A percentile compares a stretch with the other conserved stretches of the same genome.
Evolutionary conservation across 805 yeast genomes (phyloP).

Genomic region (Kodamaea laetipori): DNA sequence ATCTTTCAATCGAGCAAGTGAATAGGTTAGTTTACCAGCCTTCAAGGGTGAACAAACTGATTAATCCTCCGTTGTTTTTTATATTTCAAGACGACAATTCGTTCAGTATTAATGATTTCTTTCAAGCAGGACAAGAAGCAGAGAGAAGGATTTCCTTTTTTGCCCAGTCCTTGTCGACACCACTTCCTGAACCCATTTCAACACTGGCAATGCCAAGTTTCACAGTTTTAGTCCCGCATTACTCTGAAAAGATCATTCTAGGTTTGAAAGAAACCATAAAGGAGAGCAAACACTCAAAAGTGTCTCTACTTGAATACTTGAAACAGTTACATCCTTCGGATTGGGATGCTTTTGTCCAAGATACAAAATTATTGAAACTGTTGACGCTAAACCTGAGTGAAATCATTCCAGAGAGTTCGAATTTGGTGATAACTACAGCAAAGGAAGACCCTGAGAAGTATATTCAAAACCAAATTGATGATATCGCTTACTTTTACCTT

Average conservation of each 20-base stretch:
- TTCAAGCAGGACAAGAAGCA: slow-evolving; percentile 50
- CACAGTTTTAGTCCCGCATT: slow-evolving; percentile 55
- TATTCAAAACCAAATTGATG: slow-evolving; percentile 34
- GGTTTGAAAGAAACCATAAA: slow-evolving; percentile 48
- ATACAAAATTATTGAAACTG: slow-evolving; percentile 53
- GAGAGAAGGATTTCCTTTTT: slow-evolving; percentile 54
- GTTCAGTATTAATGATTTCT: slow-evolving; percentile 37
- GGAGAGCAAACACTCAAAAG: slow-evolving; percentile 46
- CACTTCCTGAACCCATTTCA: slow-evolving; percentile 51
- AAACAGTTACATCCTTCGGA: slow-evolving; percentile 71
- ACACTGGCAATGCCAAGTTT: slow-evolving; percentile 51
- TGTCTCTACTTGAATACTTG: slow-evolving; percentile 74
- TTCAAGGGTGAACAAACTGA: slow-evolving; percentile 8
- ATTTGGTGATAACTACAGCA: background rate
- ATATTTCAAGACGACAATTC: slow-evolving; percentile 49
- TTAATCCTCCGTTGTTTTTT: slow-evolving; percentile 48
- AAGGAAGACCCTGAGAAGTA: slow-evolving; percentile 6
- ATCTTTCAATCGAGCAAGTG: slow-evolving; percentile 45
- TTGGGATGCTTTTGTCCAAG: slow-evolving; percentile 80
- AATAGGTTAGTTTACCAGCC: slow-evolving; percentile 30
- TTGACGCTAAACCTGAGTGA: background rate
- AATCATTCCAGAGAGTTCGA: background rate
- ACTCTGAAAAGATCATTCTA: slow-evolving; percentile 50
- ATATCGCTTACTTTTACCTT: slow-evolving; percentile 68
- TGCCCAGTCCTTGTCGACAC: slow-evolving; percentile 53